Percentiles rank a stretch among this genome's conserved stretches.
Conservation (phyloP, 768 basidiomycete genomes). For the Termitomyces sp. region DNA sequence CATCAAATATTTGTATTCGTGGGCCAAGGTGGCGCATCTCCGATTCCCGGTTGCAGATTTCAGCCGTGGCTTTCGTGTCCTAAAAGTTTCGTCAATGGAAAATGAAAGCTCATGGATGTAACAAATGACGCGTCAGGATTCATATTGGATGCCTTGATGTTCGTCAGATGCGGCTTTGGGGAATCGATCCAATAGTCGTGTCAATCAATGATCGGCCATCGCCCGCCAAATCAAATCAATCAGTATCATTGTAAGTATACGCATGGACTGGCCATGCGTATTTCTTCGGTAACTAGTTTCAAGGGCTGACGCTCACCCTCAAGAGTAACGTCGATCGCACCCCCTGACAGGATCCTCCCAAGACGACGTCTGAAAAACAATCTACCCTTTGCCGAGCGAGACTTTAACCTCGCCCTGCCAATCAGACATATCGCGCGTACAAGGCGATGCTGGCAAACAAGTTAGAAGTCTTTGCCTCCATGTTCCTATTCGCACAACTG, state of each 20-base stretch:
- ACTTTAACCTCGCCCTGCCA: conserved; percentile 2
- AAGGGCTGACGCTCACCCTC: neutral
- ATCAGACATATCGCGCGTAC: conserved; percentile 4
- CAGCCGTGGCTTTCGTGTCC: too few relatives aligned
- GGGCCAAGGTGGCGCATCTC: neutral
- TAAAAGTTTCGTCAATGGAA: neutral
- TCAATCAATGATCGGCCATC: too few relatives aligned
- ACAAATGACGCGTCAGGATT: neutral
- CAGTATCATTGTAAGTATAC: neutral
- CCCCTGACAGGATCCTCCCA: neutral
- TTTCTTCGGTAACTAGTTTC: neutral
- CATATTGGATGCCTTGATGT: neutral
- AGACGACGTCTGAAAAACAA: neutral
- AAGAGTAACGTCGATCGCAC: neutral
- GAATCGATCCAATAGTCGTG: too few relatives aligned
- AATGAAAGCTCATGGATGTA: neutral
- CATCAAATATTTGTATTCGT: too few relatives aligned
- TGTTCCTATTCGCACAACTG: conserved; percentile 3
- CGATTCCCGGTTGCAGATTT: neutral
- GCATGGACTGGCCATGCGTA: neutral
- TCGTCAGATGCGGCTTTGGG: too few relatives aligned
- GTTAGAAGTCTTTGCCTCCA: conserved; percentile 5
- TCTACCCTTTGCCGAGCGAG: conserved; percentile 4
- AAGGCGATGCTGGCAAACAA: conserved; percentile 4
- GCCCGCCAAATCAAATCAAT: too few relatives aligned